phyloP scores from a whole-genome alignment of 306 rosid species.

The Dryas alaskensis region DNA sequence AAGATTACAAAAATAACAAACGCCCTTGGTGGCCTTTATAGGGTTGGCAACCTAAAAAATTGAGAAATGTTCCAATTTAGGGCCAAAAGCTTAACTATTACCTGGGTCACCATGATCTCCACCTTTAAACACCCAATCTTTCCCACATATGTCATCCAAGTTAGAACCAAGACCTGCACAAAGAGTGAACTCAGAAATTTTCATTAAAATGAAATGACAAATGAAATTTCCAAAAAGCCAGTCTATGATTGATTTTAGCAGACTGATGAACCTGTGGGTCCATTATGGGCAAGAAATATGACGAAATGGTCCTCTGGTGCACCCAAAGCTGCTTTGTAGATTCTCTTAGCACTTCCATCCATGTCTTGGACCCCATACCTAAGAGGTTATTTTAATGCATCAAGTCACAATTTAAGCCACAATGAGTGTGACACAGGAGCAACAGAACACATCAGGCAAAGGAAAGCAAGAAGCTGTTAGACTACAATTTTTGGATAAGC shows the following conservation, averaged over 20 bases:
- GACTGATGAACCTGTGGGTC: conserved; percentile 60
- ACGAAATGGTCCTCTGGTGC: conserved; percentile 60
- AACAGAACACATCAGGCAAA: background rate
- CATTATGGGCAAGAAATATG: conserved; percentile 83
- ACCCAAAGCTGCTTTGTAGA: conserved; percentile 59
- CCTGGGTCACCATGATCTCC: conserved; percentile 96
- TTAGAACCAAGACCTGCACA: conserved; percentile 81
- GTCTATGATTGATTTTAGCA: conserved; percentile 18
- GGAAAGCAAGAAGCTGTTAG: background rate
- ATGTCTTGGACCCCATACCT: conserved; percentile 61
- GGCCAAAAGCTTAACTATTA: conserved; percentile 23
- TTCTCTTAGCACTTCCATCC: conserved; percentile 70
- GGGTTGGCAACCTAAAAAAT: background rate
- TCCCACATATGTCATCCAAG: conserved; percentile 85
- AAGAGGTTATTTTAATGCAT: conserved; percentile 10
- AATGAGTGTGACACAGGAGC: background rate
- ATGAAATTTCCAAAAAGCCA: background rate
- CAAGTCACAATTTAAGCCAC: background rate
- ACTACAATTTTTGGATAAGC: background rate
- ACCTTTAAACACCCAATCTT: conserved; percentile 66
- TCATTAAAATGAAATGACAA: conserved; percentile 18
- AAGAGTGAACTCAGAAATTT: conserved; percentile 24
- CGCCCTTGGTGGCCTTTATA: background rate
- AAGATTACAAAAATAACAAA: background rate
- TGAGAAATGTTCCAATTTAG: background rate